These are phyloP conservation scores for Aspergillus avenaceus DNA, from an alignment of 495 filamentous ascomycete species.

Conservation along the genomic window DNA sequence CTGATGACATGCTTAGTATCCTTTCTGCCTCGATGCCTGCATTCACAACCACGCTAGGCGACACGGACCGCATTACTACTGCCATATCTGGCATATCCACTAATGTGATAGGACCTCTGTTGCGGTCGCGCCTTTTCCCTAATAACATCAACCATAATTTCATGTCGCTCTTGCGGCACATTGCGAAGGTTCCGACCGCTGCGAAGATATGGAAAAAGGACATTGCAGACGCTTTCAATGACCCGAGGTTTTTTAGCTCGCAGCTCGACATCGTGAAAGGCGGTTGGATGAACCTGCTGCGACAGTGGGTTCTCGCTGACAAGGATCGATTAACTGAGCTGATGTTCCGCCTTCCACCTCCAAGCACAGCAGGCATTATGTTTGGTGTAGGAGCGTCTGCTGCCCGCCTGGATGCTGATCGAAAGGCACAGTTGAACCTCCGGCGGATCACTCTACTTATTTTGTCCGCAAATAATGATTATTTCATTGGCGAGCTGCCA, in stretches of 20 bases:
- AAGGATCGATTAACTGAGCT: conserved; percentile 86
- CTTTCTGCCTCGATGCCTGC: conserved; percentile 74
- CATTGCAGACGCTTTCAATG: conserved; percentile 85
- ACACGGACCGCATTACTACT: conserved; percentile 75
- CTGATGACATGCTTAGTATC: conserved; percentile 79
- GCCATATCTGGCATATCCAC: conserved; percentile 77
- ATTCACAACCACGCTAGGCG: conserved; percentile 79
- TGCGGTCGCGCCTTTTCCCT: conserved; percentile 84
- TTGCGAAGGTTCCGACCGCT: conserved; percentile 69
- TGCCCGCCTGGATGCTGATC: conserved; percentile 89
- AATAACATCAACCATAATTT: conserved; percentile 72
- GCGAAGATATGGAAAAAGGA: conserved; percentile 94
- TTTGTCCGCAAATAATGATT: conserved; percentile 68
- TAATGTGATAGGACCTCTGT: conserved; percentile 74
- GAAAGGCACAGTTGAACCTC: conserved; percentile 87
- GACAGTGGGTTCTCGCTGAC: conserved; percentile 77
- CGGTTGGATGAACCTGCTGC: conserved; percentile 78
- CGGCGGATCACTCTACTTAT: conserved; percentile 75
- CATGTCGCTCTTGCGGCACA: conserved; percentile 69
- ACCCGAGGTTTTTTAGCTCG: conserved; percentile 73
- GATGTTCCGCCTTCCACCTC: conserved; percentile 70
- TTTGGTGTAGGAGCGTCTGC: conserved; percentile 96
- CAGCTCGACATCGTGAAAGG: conserved; percentile 60
- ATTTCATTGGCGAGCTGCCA: conserved; percentile 71
- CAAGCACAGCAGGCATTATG: conserved; percentile 93